Base-by-base conservation (phyloP, 352 stramenopile species). In the Blastocystis sp. region DNA sequence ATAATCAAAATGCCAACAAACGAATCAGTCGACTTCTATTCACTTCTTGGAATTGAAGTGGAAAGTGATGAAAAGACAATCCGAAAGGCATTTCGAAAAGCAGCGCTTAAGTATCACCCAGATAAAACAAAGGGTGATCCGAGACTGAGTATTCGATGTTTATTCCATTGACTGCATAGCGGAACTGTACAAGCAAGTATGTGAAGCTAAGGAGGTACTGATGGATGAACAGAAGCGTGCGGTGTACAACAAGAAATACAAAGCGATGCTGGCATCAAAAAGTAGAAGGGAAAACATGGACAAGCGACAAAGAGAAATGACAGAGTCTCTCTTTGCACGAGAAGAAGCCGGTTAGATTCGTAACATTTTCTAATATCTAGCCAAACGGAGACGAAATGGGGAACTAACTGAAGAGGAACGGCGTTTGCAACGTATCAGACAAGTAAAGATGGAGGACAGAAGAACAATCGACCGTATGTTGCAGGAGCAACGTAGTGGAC, bases 51-150 rank as follows among this genome's bases (percentile, higher is more conserved):
- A 68, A 68, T 85, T 66, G 47, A 64, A 68, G 73, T 85, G 16
- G 73, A 85, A 30, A 85, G 73, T 43, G 73, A 85, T 68, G 73
- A 37, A 43, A 65, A 62, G 37, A 47, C 73, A 47, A 85, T 85
- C 30, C 59, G 63, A 50, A 85, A 68, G 50, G 73, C 73, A 54
- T 85, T 66, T 30, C 73, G 53, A 47, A 56, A 66, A 24, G 24
- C 43, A 26, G 73, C 73, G 7, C 26, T 66, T 24, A 64, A 85
- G 53, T 85, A 85, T 43, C 73, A 85, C 69, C 73, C 73, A 64
- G 73, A 85, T 85, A 85, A 85, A 34, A 85, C 59, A 30, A 85
- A 85, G 50, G 73, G 73, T 26, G 55, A 85, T 69, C 24, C 26
- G 9, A 85, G 68, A 18, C 30, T 53, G 53, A 68, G 73, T 85